A percentile compares a stretch with the other conserved stretches of the same genome.
Conservation (phyloP, 2,329 filamentous ascomycete species). For the Fusarium keratoplasticum region DNA sequence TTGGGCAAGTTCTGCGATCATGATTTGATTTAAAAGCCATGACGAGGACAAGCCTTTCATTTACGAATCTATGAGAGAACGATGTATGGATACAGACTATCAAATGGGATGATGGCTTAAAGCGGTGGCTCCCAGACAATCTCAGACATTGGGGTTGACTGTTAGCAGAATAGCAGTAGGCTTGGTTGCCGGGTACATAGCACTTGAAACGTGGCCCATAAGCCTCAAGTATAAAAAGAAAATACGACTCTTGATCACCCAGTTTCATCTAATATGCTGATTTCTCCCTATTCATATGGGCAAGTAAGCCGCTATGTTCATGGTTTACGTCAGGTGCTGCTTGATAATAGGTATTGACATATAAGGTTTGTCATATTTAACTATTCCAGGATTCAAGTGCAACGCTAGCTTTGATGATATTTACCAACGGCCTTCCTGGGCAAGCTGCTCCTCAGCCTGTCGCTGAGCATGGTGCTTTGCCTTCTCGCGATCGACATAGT, state of each 20-base stretch:
- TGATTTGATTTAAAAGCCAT: constrained; percentile 32
- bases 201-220: neutral
- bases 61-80: neutral
- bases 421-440: constrained; percentile 20
- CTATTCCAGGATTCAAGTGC: neutral
- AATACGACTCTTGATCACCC: neutral
- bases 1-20: constrained; percentile 41
- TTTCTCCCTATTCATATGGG: neutral
- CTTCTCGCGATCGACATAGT: constrained; percentile 43
- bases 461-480: constrained; percentile 45
- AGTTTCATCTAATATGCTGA: neutral
- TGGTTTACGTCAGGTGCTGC: neutral
- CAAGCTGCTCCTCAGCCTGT: constrained; percentile 42
- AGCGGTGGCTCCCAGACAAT: neutral
- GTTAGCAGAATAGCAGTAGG: neutral
- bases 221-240: neutral
- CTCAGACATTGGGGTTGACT: neutral
- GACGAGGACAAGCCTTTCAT: no score
- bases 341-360: neutral
- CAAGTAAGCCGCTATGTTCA: neutral
- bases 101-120: neutral
- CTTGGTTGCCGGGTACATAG: neutral
- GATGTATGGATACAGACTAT: neutral
- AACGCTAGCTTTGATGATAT: neutral
- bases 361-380: neutral